Evolutionary conservation across 2,329 filamentous ascomycete species (phyloP).

Genomic region (Colletotrichum navitas): DNA sequence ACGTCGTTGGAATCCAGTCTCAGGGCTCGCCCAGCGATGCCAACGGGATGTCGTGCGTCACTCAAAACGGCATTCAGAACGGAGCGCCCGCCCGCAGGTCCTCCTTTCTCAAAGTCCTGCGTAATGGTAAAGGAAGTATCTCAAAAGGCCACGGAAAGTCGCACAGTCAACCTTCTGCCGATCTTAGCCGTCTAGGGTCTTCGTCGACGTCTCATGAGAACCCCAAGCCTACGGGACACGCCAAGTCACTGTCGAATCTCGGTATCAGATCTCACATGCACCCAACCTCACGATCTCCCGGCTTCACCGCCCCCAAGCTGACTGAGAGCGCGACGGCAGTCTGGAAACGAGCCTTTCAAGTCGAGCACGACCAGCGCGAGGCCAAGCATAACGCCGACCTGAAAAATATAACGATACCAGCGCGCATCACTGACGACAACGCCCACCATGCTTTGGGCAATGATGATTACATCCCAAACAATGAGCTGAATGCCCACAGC

Average conservation of each 20-base stretch:
- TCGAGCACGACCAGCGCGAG: slow-evolving; percentile 43
- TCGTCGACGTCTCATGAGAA: slow-evolving; percentile 13
- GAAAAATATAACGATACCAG: slow-evolving; percentile 25
- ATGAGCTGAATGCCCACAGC: not conserved
- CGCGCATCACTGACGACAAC: slow-evolving; percentile 40
- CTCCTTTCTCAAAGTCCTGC: slow-evolving; percentile 27
- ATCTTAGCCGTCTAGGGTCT: not conserved
- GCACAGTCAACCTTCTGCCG: slow-evolving; percentile 28
- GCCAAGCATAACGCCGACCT: not conserved
- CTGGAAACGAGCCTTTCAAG: slow-evolving; percentile 48
- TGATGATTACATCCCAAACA: not conserved
- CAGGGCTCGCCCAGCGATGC: slow-evolving; percentile 53
- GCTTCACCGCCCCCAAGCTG: slow-evolving; percentile 35
- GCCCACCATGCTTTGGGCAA: not conserved
- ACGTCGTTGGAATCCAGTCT: slow-evolving; percentile 49
- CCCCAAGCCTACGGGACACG: slow-evolving; percentile 21
- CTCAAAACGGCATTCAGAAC: not conserved
- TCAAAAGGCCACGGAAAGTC: slow-evolving; percentile 27
- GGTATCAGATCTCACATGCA: slow-evolving; percentile 42
- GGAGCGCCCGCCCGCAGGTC: slow-evolving; percentile 9
- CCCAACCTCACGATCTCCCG: not conserved
- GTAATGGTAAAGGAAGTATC: slow-evolving; percentile 11
- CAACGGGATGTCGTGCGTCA: slow-evolving; percentile 54
- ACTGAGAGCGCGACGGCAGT: slow-evolving; percentile 46
- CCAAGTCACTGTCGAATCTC: slow-evolving; percentile 41